These are phyloP conservation scores for Mitragyna speciosa DNA, from an alignment of 257 asterid genomes.

Conservation along the genomic window DNA sequence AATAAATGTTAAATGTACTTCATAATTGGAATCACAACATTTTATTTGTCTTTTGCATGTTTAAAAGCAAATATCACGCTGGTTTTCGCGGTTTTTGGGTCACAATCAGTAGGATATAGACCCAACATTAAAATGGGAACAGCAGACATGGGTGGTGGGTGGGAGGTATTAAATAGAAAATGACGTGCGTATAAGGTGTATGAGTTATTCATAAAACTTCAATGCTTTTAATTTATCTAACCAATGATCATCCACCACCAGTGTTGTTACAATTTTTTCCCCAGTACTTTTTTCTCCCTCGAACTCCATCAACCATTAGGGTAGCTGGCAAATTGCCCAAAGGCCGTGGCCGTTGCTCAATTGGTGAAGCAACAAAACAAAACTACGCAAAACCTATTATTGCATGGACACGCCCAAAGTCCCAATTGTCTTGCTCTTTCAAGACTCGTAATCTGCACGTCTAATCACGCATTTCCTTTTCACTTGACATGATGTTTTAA, in stretches of 20 bases:
- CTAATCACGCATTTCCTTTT: neutral
- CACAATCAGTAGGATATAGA: conserved; percentile 24
- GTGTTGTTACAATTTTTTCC: neutral
- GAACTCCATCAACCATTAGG: neutral
- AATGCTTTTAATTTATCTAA: neutral
- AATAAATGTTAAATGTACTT: neutral
- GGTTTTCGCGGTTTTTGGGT: conserved; percentile 10
- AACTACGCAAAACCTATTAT: neutral
- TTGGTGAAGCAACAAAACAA: neutral
- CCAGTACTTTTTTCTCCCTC: neutral
- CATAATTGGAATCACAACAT: neutral
- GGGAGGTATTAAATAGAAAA: conserved; percentile 29
- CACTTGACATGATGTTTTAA: neutral
- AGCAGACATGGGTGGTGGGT: conserved; percentile 23
- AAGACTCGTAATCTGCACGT: neutral
- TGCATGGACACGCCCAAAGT: neutral
- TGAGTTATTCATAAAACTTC: neutral
- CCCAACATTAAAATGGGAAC: conserved; percentile 26
- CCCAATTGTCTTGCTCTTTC: neutral
- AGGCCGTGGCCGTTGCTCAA: neutral
- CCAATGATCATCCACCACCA: neutral
- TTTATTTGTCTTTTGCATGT: neutral
- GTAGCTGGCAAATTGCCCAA: no score
- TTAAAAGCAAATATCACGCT: neutral
- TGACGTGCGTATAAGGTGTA: conserved; percentile 4